Base-by-base conservation (phyloP, 768 basidiomycete species). In the Boletus edulis region DNA sequence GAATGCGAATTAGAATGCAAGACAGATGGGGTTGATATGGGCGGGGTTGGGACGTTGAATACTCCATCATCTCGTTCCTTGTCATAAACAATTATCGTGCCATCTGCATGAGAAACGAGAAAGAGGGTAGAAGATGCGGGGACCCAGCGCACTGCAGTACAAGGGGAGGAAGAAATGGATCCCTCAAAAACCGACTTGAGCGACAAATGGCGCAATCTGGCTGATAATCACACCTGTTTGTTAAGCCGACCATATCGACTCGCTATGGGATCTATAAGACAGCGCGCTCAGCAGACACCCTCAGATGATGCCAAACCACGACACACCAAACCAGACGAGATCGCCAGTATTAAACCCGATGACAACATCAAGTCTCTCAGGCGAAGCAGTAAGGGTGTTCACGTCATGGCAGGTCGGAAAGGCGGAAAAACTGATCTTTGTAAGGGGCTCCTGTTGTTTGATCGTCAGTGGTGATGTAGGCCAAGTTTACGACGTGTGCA, bases 311-410 rank as follows among this genome's bases (percentile, higher is more conserved):
- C 24, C 13, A 46, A 38, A 14, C 17, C 32, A 39, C 14, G n/a
- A 65, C 80, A 59, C 58, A 90, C 95, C 95, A 52, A 98, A 78
- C 97, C 97, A 98, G 46, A 98, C 74, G 37, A 99, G 76, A 73
- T 99, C 97, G n/a, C 97, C 97, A 0, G 94, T 91, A 57, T 77
- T 81, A 67, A 97, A 98, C 6, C 96, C 97, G 63, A 98, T 88
- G 55, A 98, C 81, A 7, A 97, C 78, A 63, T 98, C 95, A 34
- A 98, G 72, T 42, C 85, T 83, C 40, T 93, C 87, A 12, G 87
- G 74, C 4, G 85, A 86, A 8, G 90, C 84, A 2, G 95, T 97
- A 2, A 81, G 70, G 6, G 77, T 69, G 61, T 97, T 96, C 31
- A 96, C 85, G 64, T 93, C 87, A 68, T 96, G 92, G 67, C 94